Conservation (phyloP, 106 monocot genomes). For the Narthecium ossifragum region DNA sequence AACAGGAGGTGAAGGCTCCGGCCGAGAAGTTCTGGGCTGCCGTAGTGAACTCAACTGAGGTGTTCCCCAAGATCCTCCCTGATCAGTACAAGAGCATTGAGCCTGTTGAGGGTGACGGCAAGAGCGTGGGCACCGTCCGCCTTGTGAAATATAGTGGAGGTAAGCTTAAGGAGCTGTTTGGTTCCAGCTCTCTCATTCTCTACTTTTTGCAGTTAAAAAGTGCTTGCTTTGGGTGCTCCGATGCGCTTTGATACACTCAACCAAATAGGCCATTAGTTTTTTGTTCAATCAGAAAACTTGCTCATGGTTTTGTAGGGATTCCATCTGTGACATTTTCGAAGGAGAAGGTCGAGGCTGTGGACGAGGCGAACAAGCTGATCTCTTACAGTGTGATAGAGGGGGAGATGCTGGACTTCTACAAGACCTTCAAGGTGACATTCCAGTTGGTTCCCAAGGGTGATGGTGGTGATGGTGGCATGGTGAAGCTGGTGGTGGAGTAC, state of each 20-base stretch:
- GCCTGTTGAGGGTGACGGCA: constrained; percentile 64
- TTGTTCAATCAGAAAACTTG: no score
- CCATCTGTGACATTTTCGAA: constrained; percentile 39
- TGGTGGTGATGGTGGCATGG: constrained; percentile 23
- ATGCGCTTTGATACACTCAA: no score
- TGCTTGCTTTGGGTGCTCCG: no score
- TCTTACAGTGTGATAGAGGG: constrained; percentile 50
- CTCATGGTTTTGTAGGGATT: constrained; percentile 19
- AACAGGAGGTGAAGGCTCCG: constrained; percentile 39
- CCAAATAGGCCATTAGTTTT: no score
- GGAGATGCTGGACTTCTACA: constrained; percentile 28
- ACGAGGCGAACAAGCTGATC: constrained; percentile 34
- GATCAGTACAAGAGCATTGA: constrained; percentile 68
- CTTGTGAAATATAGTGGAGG: constrained; percentile 39
- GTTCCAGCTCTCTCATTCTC: neutral
- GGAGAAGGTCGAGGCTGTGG: constrained; percentile 43
- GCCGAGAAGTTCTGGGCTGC: constrained; percentile 62
- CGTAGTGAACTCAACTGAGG: constrained; percentile 26
- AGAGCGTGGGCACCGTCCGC: constrained; percentile 45
- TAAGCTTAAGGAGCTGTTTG: constrained; percentile 3
- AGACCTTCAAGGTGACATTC: constrained; percentile 28
- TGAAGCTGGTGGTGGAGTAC: constrained; percentile 42
- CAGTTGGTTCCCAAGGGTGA: constrained; percentile 35
- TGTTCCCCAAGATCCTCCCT: constrained; percentile 79
- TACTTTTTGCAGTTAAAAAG: neutral